Evolutionary conservation across 768 basidiomycete species (phyloP), one percentile per base, ranked within the genome.

Genomic region (Dioszegia aurantiaca): DNA sequence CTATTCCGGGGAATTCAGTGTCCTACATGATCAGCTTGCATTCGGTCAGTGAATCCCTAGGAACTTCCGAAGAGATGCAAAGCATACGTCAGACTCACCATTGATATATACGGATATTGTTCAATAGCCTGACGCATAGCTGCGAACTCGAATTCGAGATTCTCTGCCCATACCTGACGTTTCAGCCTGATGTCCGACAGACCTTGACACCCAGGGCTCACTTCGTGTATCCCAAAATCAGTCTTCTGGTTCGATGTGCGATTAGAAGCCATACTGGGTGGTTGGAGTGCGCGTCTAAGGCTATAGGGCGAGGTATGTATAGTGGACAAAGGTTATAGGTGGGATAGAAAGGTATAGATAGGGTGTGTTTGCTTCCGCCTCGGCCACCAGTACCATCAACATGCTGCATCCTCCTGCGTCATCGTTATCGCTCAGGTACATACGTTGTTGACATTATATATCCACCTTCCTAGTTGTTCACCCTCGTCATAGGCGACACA

Each of bases 1-100:
- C 95, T 41, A 97, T 92, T 9, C 95, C 95, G 31, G 95, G 95
- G 77, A 98, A 98, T 76, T 99, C 95, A 53, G 95, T 97, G 77
- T 99, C 94, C 94, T 97, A 76, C 31, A 46, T 5, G 16, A 41
- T 46, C 49, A 58, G 58, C 19, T 5, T 28, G 2, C 31, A 33
- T 14, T 33, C 33, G 33, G 14, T 33, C n/a, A n/a, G n/a, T 31
- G 10, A 24, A 12, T 19, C 39, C 26, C 21, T 47, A 17, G 21
- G 5, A 10, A 27, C 28, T 23, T n/a, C 5, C 54, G 2, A 27
- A 55, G 41, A 37, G 30, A 24, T 11, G 40, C 8, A 3, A 21
- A 45, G 46, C 12, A 24, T 6, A 39, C 9, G 39, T 12, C 1
- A 44, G 45, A 65, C 82, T 69, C 55, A 87, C 93, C 91, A 99